Percentiles rank a stretch among this genome's conserved stretches.
Conservation (phyloP, 495 filamentous ascomycete species). For the Barbatosphaeria neglecta region DNA sequence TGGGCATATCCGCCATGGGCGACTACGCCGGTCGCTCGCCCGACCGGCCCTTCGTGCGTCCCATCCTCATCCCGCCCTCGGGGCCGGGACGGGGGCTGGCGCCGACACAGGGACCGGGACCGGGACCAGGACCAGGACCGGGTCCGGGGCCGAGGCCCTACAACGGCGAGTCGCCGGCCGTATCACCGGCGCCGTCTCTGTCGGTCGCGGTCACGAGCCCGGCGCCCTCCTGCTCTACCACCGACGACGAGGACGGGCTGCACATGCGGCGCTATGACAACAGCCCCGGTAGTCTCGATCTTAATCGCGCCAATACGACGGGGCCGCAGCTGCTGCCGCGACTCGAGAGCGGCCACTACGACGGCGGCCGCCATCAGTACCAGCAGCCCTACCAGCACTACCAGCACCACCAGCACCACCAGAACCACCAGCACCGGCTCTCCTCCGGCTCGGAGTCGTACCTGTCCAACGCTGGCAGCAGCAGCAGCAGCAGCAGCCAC, state of each 20-base stretch:
- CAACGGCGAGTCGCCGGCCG: neutral
- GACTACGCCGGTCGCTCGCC: conserved; percentile 16
- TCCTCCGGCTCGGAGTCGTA: conserved; percentile 58
- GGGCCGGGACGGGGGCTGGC: conserved; percentile 7
- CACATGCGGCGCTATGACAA: conserved; percentile 44
- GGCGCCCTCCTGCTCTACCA: conserved; percentile 55
- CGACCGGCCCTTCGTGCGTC: conserved; percentile 10
- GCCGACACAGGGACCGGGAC: no score
- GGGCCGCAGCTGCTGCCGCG: neutral
- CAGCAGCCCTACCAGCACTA: conserved; percentile 22
- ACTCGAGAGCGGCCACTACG: conserved; percentile 6
- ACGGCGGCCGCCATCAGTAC: conserved; percentile 7
- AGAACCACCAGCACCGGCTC: conserved; percentile 31
- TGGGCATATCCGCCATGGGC: conserved; percentile 40
- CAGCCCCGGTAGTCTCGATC: no score
- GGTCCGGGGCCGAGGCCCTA: conserved; percentile 2
- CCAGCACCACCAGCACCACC: neutral
- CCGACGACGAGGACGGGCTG: conserved; percentile 67
- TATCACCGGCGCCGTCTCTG: neutral
- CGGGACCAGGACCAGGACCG: no score
- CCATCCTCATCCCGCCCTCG: conserved; percentile 13
- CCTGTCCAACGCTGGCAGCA: conserved; percentile 31
- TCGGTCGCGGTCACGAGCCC: conserved; percentile 36
- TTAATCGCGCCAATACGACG: no score
- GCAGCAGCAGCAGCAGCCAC: neutral